Base-by-base conservation (phyloP, 1,284 basidiomycete species). In the Malassezia obtusa region DNA sequence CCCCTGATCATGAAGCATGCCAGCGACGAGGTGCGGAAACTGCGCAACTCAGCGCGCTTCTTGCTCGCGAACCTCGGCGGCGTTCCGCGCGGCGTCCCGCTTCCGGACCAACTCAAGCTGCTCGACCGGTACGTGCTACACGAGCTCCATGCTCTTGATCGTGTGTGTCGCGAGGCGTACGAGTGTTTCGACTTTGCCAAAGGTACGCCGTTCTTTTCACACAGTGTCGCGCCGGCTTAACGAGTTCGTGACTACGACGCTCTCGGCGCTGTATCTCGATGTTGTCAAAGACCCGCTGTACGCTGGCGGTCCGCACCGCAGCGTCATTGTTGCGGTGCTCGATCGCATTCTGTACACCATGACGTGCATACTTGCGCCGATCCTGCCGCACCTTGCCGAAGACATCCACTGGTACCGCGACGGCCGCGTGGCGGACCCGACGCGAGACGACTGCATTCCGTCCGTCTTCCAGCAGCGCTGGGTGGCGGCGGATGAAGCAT, bases 201-300 rank as follows among this genome's bases (percentile, higher is more conserved):
- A 80, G 87, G 89, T 88, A 56, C 15, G 77, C 78, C 21, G n/a
- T 17, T n/a, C n/a, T n/a, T 36, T 21, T 40, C 9, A 40, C 38
- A 5, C 26, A 40, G 79, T 78, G 21, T 60, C 78, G 5, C 73
- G 78, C 46, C 61, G 75, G 0, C 52, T 79, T 9, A 72, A 71
- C 9, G 69, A 72, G 5, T 80, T 79, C 49, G 71, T 76, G 10
- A 76, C 75, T n/a, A 75, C 58, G 14, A 74, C 76, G 0, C 77
- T 95, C 0, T 80, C 79, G 0, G 68, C 76, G 6, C 71, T 80
- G 19, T 98, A 96, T 76, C 87, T 96, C 60, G 89, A 92, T 67
- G 83, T 88, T 41, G 85, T 83, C 49, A 96, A 96, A 75, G 92
- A 96, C 74, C 81, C 81, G 33, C 77, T 99, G 4, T 98, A 99